phyloP scores from a whole-genome alignment of 1,284 basidiomycete species.

The Exobasidium rhododendri region DNA sequence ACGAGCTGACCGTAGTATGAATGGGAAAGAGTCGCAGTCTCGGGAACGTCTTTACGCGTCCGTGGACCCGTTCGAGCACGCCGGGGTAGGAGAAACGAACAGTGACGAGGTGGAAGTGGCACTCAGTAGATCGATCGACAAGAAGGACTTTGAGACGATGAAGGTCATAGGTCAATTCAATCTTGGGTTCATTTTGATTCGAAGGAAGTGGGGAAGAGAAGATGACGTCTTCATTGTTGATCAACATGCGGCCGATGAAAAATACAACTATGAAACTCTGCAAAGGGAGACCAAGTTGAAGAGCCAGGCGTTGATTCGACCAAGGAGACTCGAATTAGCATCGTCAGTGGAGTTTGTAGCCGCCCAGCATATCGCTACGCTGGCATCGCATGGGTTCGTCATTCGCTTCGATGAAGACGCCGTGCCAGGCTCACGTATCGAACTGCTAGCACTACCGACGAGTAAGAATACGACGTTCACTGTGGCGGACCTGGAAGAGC shows the following conservation, averaged over 20 bases:
- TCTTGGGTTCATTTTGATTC: constrained; percentile 85
- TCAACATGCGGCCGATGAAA: constrained; percentile 75
- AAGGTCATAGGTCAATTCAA: constrained; percentile 91
- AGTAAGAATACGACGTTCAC: neutral
- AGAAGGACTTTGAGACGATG: constrained; percentile 82
- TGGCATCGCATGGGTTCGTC: constrained; percentile 86
- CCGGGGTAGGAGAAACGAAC: constrained; percentile 65
- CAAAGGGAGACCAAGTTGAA: constrained; percentile 82
- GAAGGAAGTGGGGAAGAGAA: constrained; percentile 57
- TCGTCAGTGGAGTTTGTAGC: constrained; percentile 87
- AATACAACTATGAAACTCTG: constrained; percentile 94
- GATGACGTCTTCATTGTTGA: constrained; percentile 80
- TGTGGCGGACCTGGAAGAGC: constrained; percentile 81
- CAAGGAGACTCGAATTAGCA: constrained; percentile 74
- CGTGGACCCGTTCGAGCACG: constrained; percentile 46
- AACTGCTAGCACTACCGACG: constrained; percentile 74
- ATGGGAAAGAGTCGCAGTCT: neutral
- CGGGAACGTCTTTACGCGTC: no score
- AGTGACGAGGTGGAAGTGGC: constrained; percentile 67
- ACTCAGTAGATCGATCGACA: constrained; percentile 80
- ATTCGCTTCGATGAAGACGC: constrained; percentile 61
- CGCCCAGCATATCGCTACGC: constrained; percentile 75
- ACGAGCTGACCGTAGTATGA: constrained; percentile 1
- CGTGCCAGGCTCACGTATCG: constrained; percentile 62
- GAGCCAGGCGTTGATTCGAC: constrained; percentile 81